Conservation (phyloP, 139 green algal species). For the Chlorella sorokiniana region DNA sequence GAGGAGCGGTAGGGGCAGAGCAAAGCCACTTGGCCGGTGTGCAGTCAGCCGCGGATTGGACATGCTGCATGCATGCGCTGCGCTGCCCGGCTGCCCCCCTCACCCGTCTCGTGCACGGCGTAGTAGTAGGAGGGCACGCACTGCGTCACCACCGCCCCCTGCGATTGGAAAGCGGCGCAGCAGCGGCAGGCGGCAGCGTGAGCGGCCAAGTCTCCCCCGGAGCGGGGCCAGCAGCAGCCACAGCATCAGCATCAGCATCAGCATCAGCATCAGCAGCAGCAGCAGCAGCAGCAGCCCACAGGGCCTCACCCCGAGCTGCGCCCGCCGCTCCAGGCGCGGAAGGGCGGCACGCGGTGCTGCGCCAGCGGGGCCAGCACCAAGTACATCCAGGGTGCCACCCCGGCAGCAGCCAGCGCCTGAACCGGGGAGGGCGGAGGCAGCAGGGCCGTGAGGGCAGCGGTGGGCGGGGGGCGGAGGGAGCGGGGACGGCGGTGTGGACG, state of each 20-base stretch:
- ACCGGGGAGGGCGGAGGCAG: not conserved
- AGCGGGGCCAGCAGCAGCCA: not conserved
- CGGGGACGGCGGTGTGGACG: too few species aligned
- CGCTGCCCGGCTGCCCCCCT: not conserved
- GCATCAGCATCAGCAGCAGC: not conserved
- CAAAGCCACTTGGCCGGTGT: too few species aligned
- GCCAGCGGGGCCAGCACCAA: slow-evolving; percentile 20
- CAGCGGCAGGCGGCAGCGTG: not conserved
- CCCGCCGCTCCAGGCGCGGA: slow-evolving; percentile 20
- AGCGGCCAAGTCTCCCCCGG: not conserved
- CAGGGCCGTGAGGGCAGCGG: not conserved
- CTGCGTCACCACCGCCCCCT: slow-evolving; percentile 33
- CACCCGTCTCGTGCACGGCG: slow-evolving; percentile 40
- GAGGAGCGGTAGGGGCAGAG: too few species aligned
- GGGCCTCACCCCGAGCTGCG: not conserved
- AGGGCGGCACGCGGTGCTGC: not conserved
- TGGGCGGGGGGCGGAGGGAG: too few species aligned
- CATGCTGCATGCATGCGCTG: not conserved
- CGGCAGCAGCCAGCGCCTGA: slow-evolving; percentile 2
- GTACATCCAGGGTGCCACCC: slow-evolving; percentile 25
- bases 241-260: not conserved
- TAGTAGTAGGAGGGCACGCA: slow-evolving; percentile 43
- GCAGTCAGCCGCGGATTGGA: too few species aligned
- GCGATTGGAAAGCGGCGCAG: not conserved
- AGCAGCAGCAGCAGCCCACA: not conserved